Evolutionary conservation across 1,284 basidiomycete genomes (phyloP).

Genomic region (Apiotrichum mycotoxinovorans): DNA sequence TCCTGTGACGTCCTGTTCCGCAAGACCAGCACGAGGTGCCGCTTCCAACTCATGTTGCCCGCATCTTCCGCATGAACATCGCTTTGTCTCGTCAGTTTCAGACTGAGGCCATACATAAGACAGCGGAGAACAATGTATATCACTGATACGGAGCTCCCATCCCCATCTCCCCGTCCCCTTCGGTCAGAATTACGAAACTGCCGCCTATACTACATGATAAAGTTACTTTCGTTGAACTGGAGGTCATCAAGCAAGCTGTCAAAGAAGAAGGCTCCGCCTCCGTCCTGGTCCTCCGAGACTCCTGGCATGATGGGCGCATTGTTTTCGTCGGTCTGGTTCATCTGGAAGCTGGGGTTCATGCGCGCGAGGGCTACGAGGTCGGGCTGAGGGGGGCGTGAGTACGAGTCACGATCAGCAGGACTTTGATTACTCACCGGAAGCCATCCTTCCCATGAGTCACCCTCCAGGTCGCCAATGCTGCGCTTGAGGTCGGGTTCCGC

Average conservation of each 20-base stretch:
- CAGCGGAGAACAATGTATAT: no score
- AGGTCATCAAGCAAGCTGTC: slow-evolving; percentile 19
- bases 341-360: slow-evolving; percentile 10
- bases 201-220: slow-evolving; percentile 18
- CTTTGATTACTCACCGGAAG: slow-evolving; percentile 11
- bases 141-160: no score
- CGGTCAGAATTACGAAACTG: no score
- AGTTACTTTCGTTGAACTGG: slow-evolving; percentile 20
- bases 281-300: neutral
- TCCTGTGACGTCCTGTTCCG: no score
- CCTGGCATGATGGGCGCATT: neutral
- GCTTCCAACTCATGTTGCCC: no score
- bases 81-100: no score
- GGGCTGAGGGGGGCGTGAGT: slow-evolving; percentile 7
- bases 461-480: slow-evolving; percentile 11
- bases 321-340: neutral
- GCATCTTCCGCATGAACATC: no score
- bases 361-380: slow-evolving; percentile 16
- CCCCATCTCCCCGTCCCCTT: no score
- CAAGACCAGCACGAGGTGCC: no score
- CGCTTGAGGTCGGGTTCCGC: slow-evolving; percentile 11
- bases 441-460: slow-evolving; percentile 19
- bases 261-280: slow-evolving; percentile 5
- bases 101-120: no score
- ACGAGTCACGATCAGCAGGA: neutral